Evolutionary conservation across 2,329 filamentous ascomycete genomes (phyloP), one percentile per base, ranked within the genome.

Genomic region (Acephala macrosclerotiorum): DNA sequence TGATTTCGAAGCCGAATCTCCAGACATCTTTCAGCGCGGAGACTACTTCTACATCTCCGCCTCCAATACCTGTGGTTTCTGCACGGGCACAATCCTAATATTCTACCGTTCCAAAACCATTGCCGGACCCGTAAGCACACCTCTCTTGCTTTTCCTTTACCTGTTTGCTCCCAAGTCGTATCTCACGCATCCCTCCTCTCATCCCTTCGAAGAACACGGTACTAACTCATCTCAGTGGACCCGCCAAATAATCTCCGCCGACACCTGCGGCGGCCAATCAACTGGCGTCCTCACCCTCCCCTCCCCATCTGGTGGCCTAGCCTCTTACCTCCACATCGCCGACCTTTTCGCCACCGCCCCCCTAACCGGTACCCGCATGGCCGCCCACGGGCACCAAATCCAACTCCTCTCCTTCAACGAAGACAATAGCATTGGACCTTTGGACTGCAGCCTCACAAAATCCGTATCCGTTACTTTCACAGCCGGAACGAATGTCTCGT

Each of bases 61-160:
- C 2, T 73, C 70, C 1, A 72, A 74, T 40, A 74, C 71, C 1
- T 74, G 71, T 42, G 71, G 70, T 11, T 74, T 71, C 61, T 73
- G 72, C 40, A 68, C 67, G 8, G 69, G 68, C 8, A 73, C 71
- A 3, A 20, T 72, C 7, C 57, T 73, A 1, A 42, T 73, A 33
- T 64, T 72, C 35, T 73, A 72, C 40, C 68, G 67, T 20, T 67
- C 67, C 11, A 68, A 66, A 20, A 51, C 42, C 1, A 61, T 73
- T 12, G 42, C 64, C 6, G 70, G 70, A 7, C 68, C 71, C n/a
- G n/a, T n/a, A n/a, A n/a, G n/a, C n/a, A n/a, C n/a, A n/a, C n/a
- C n/a, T n/a, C n/a, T n/a, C n/a, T n/a, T n/a, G n/a, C n/a, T n/a
- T n/a, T n/a, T n/a, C n/a, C n/a, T n/a, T n/a, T n/a, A n/a, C n/a